These are phyloP conservation scores for Candida pseudofarinosa DNA, from an alignment of 805 yeast genomes.

Conservation along the genomic window DNA sequence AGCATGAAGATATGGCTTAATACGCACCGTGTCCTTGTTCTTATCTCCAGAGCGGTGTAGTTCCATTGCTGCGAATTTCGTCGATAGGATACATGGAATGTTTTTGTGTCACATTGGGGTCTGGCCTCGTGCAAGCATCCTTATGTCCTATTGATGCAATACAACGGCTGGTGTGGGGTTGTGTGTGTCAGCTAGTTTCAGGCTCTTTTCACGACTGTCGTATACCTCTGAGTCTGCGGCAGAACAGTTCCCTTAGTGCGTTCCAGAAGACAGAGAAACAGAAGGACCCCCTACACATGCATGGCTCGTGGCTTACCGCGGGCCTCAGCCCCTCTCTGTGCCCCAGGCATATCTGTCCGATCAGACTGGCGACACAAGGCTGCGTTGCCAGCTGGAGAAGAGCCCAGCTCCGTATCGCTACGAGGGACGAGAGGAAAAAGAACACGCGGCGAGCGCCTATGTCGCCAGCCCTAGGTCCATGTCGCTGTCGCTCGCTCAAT, in stretches of 20 bases:
- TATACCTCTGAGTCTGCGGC: background rate
- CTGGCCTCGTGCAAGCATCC: background rate
- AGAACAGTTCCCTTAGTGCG: background rate
- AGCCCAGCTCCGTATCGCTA: no score
- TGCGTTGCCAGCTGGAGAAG: no score
- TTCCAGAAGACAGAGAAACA: background rate
- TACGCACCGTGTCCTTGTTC: no score
- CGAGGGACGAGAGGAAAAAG: background rate
- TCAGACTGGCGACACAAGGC: no score
- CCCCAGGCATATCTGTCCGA: no score
- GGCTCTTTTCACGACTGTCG: background rate
- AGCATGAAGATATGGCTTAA: no score
- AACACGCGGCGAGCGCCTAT: background rate
- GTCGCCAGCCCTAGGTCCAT: background rate
- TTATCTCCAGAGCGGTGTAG: background rate
- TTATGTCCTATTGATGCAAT: background rate
- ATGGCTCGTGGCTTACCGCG: no score
- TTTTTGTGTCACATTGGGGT: background rate
- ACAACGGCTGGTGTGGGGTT: background rate
- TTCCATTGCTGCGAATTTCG: background rate
- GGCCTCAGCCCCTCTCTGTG: no score
- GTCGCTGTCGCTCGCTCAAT: background rate
- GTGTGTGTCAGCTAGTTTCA: background rate
- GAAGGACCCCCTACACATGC: background rate
- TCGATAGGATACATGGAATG: background rate